Conservation (phyloP, 192 early-diverging fungal genomes). For the Entomortierella beljakovae region DNA sequence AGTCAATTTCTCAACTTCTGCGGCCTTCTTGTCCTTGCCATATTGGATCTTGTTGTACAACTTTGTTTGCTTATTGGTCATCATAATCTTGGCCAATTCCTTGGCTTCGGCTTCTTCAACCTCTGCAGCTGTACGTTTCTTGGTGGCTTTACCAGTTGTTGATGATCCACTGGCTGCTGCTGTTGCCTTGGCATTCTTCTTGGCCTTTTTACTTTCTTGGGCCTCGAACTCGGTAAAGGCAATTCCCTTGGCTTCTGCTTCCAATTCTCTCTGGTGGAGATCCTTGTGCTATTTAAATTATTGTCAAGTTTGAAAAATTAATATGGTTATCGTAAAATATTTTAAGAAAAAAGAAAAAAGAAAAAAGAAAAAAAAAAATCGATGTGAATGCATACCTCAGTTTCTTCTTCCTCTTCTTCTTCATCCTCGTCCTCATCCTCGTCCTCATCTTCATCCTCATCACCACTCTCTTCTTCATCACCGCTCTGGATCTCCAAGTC, state of each 20-base stretch:
- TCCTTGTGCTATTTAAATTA: constrained; percentile 45
- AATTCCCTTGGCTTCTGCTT: constrained; percentile 76
- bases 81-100: constrained; percentile 88
- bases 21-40: constrained; percentile 76
- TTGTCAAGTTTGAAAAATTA: background rate
- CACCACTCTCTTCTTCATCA: constrained; percentile 57
- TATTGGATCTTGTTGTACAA: constrained; percentile 84
- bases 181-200: constrained; percentile 18
- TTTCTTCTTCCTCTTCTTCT: constrained; percentile 37
- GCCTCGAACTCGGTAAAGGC: constrained; percentile 73
- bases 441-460: constrained; percentile 40
- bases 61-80: constrained; percentile 85
- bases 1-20: constrained; percentile 65
- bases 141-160: constrained; percentile 28
- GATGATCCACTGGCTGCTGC: background rate
- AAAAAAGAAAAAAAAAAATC: constrained; percentile 8
- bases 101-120: constrained; percentile 72
- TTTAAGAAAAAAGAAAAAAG: constrained; percentile 10
- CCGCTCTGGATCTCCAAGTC: constrained; percentile 70
- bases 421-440: constrained; percentile 45
- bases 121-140: constrained; percentile 69
- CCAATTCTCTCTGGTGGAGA: constrained; percentile 70
- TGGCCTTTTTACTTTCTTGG: constrained; percentile 56
- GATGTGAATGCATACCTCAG: constrained; percentile 21
- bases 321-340: background rate